Evolutionary conservation across 2,329 filamentous ascomycete genomes (phyloP).

Genomic region (Pestalotiopsis sp.): DNA sequence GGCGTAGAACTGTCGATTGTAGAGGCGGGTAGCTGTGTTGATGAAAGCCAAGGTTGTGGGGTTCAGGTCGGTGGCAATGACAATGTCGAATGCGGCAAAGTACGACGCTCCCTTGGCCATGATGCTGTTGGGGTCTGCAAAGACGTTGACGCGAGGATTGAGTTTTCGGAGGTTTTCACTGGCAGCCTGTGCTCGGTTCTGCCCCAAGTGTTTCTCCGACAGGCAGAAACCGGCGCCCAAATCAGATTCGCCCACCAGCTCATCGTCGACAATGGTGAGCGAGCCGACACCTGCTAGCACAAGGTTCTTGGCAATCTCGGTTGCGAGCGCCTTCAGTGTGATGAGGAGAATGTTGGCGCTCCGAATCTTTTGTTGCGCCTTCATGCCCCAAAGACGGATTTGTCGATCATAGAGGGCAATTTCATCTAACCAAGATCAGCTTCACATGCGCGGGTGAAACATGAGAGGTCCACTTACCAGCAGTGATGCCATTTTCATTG

Average conservation of each 20-base stretch:
- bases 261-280: slow-evolving; percentile 83
- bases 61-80: slow-evolving; percentile 87
- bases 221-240: slow-evolving; percentile 84
- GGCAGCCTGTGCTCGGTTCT: slow-evolving; percentile 82
- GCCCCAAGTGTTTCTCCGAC: slow-evolving; percentile 66
- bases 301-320: slow-evolving; percentile 96
- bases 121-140: slow-evolving; percentile 68
- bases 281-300: slow-evolving; percentile 91
- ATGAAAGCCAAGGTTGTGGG: slow-evolving; percentile 73
- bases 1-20: slow-evolving; percentile 82
- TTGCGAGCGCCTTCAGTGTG: slow-evolving; percentile 82
- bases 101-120: slow-evolving; percentile 69
- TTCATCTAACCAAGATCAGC: slow-evolving; percentile 63
- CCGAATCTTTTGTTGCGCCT: slow-evolving; percentile 90
- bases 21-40: slow-evolving; percentile 82
- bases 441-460: background rate
- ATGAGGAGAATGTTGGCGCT: slow-evolving; percentile 88
- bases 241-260: slow-evolving; percentile 74
- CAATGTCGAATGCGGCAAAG: slow-evolving; percentile 77
- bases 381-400: slow-evolving; percentile 94
- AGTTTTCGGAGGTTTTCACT: slow-evolving; percentile 76
- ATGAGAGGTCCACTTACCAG: slow-evolving; percentile 28
- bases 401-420: slow-evolving; percentile 97
- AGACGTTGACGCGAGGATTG: slow-evolving; percentile 83
- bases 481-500: slow-evolving; percentile 16